Base-by-base conservation (phyloP, 371 early-diverging fungal genomes). In the Rhizomucor miehei region DNA sequence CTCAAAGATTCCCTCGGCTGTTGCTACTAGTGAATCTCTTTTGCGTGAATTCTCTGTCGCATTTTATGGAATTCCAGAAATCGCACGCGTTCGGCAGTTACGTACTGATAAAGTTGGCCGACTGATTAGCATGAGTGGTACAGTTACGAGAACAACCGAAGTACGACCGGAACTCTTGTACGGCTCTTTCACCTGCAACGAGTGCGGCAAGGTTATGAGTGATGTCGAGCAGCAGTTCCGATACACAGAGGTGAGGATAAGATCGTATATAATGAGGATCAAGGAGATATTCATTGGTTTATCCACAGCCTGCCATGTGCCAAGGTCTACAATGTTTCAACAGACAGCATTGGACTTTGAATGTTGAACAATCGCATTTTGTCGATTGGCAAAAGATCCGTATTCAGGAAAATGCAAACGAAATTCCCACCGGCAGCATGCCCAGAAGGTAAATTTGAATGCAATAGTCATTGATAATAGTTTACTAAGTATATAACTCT, bases 371-470 rank as follows among this genome's bases (percentile, higher is more conserved):
- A 66, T 91, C 90, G 65, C 85, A 85, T 57, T 99, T 99, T 71
- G 85, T 86, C 35, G 98, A 99, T 75, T 99, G 99, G 99, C 99
- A 99, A 79, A 89, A 93, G 61, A 86, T 99, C 23, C 82, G 99
- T 25, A 84, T 99, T 45, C 99, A 99, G 74, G 99, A 99, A 77
- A 95, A 94, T 61, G 81, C 98, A 20, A 88, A 89, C 51, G 99
- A 99, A 65, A 97, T 99, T 46, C 99, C 99, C 14, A 87, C 94
- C 10, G 99, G 99, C 46, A 90, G 92, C 58, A 96, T 99, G 91
- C 99, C 99, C 29, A 73, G 99, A 71, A 88, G 87, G 89, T 89
- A 57, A 64, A 54, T 21, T 17, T 5, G 34, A 29, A 12, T 41
- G 12, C 24, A 47, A 34, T 16, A 0, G 46, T 44, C 16, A 36